Evolutionary conservation across 2,329 filamentous ascomycete species (phyloP).

Genomic region (Fonsecaea nubica): DNA sequence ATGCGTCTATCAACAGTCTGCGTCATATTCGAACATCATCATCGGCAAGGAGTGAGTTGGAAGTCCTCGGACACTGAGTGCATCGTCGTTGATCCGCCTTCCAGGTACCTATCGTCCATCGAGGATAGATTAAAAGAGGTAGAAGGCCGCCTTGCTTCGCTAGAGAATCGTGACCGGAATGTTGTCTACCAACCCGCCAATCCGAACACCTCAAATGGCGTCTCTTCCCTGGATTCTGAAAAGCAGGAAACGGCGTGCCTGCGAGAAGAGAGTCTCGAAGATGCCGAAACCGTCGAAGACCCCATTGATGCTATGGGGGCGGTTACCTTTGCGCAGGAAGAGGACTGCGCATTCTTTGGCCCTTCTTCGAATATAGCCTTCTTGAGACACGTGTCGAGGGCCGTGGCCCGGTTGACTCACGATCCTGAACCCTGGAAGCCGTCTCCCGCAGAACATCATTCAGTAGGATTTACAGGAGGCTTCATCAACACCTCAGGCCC

Average conservation of each 20-base stretch:
- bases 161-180: conserved; percentile 6
- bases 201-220: conserved; percentile 10
- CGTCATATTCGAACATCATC: conserved; percentile 19
- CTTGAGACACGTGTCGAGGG: conserved; percentile 47
- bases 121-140: conserved; percentile 20
- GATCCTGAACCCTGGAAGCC: conserved; percentile 12
- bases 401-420: conserved; percentile 38
- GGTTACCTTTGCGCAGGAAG: conserved; percentile 43
- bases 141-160: conserved; percentile 23
- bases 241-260: conserved; percentile 13
- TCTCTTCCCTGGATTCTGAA: background rate
- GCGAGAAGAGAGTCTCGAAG: conserved; percentile 15
- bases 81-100: background rate
- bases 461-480: conserved; percentile 14
- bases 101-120: conserved; percentile 20
- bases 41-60: conserved; percentile 24
- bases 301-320: conserved; percentile 45
- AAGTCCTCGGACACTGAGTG: background rate
- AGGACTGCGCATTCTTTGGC: conserved; percentile 48
- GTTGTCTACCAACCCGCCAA: background rate
- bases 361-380: conserved; percentile 54
- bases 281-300: conserved; percentile 32
- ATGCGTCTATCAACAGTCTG: conserved; percentile 47
- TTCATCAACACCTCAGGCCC: conserved; percentile 20
- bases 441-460: conserved; percentile 12